Evolutionary conservation across 1,284 basidiomycete genomes (phyloP).

Genomic region (Pascua sp.): DNA sequence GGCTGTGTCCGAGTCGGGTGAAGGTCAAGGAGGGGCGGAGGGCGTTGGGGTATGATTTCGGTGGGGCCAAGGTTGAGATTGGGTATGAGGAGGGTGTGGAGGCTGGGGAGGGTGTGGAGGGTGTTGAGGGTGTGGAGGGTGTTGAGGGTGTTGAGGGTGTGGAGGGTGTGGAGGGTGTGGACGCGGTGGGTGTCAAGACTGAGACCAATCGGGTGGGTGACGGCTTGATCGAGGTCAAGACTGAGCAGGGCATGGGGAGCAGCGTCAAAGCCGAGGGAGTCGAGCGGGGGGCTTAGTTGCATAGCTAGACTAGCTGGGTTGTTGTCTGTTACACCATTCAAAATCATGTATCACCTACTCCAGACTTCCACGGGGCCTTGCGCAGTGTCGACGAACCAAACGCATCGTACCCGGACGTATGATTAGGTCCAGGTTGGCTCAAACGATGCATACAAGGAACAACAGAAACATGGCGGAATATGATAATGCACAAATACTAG

Average conservation of each 20-base stretch:
- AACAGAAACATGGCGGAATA: too few relatives aligned
- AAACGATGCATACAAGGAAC: too few relatives aligned
- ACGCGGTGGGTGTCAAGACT: background rate
- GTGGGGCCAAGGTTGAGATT: conserved; percentile 30
- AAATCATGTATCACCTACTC: too few relatives aligned
- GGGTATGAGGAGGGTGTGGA: conserved; percentile 60
- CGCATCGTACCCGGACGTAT: too few relatives aligned
- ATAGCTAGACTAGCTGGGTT: too few relatives aligned
- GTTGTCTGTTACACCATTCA: too few relatives aligned
- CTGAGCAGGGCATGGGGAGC: background rate
- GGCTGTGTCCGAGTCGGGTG: conserved; percentile 49
- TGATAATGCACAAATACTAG: background rate
- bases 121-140: background rate
- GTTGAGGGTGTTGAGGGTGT: too few relatives aligned
- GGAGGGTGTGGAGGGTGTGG: background rate
- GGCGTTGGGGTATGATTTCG: conserved; percentile 49
- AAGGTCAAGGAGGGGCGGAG: conserved; percentile 39
- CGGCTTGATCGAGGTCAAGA: background rate
- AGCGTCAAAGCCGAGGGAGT: background rate
- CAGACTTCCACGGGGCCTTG: too few relatives aligned
- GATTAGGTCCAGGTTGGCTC: too few relatives aligned
- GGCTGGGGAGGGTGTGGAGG: background rate
- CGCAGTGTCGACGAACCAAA: too few relatives aligned
- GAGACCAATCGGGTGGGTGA: background rate
- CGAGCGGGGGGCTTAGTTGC: background rate